Conservation (phyloP, 2,329 filamentous ascomycete species). For the Trichoderma koningii region DNA sequence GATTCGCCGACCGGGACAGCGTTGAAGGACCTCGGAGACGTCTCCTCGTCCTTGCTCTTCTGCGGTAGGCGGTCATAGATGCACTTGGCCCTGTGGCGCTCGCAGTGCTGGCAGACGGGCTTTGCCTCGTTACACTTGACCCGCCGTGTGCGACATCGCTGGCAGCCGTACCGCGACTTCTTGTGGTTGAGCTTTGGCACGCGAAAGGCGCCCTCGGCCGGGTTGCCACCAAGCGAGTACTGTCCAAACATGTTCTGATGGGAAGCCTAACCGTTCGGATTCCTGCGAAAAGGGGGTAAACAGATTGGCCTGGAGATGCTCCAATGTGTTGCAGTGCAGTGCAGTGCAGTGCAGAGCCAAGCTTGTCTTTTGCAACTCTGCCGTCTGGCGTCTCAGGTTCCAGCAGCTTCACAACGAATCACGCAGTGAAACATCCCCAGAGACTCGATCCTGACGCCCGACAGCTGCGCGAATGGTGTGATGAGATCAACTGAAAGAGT, state of each 20-base stretch:
- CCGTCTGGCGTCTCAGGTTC: too few species aligned
- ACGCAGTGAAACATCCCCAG: not conserved
- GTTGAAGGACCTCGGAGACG: slow-evolving; percentile 18
- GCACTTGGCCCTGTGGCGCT: slow-evolving; percentile 27
- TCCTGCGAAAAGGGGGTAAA: not conserved
- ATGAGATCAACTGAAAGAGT: too few species aligned
- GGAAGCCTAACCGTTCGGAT: not conserved
- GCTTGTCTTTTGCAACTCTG: not conserved
- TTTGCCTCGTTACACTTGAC: slow-evolving; percentile 31
- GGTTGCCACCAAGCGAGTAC: slow-evolving; percentile 15
- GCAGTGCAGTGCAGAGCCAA: not conserved
- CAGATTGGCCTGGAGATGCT: not conserved
- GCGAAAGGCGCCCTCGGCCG: slow-evolving; percentile 23
- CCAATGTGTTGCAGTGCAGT: not conserved
- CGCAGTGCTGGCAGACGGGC: slow-evolving; percentile 30
- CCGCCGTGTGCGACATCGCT: slow-evolving; percentile 30
- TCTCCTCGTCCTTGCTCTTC: not conserved
- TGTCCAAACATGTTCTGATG: slow-evolving; percentile 28
- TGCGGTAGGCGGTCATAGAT: slow-evolving; percentile 30
- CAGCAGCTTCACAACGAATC: not conserved
- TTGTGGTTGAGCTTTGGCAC: slow-evolving; percentile 30
- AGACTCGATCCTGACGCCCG: not conserved
- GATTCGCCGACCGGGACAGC: not conserved
- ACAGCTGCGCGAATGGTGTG: not conserved
- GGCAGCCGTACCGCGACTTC: slow-evolving; percentile 31